Base-by-base conservation (phyloP, 1,139 yeast genomes). In the Hemisphaericaspora xylofermentans region DNA sequence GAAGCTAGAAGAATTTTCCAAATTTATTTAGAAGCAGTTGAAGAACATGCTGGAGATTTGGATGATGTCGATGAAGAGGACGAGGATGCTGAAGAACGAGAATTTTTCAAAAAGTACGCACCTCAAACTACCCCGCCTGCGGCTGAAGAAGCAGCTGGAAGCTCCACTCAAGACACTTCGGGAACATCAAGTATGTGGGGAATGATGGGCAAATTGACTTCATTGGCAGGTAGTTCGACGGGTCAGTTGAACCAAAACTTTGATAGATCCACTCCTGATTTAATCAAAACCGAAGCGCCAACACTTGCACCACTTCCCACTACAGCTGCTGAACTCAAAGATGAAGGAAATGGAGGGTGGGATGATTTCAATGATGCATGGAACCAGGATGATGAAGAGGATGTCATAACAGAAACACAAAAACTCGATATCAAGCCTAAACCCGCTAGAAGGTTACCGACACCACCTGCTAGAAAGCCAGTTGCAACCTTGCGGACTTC, bases 1-100 rank as follows among this genome's bases (percentile, higher is more conserved):
- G 88, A 84, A 53, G 95, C 97, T 0, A 79, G 78, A 48, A 63
- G 71, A 38, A 73, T 88, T 0, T 82, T 89, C 54, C 80, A 81
- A 29, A 49, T 76, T 26, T 87, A 84, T 54, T 73, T 88, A 58
- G 68, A 70, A 14, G 78, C 82, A 43, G 84, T 88, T 31, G 83
- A 81, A 48, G 61, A 63, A 19, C 88, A 84, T 49, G 85, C 94
- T 0, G 63, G 70, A 1, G 60, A 68, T 3, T 61, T 86, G 43
- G 81, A 86, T 1, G 61, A 63, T 9, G 73, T 63, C 12, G 76
- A 74, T 30, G 76, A 68, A 26, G 75, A 70, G 27, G 73, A 67
- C 40, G 69, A 63, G 16, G 66, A 58, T 13, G 68, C 64, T 44
- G 70, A 64, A 43, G 58, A 56, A 40, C 37, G 41, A 9, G 65